A percentile compares a stretch with the other conserved stretches of the same genome.
Evolutionary conservation across 345 rosid genomes (phyloP).

Genomic region (Pistacia atlantica): DNA sequence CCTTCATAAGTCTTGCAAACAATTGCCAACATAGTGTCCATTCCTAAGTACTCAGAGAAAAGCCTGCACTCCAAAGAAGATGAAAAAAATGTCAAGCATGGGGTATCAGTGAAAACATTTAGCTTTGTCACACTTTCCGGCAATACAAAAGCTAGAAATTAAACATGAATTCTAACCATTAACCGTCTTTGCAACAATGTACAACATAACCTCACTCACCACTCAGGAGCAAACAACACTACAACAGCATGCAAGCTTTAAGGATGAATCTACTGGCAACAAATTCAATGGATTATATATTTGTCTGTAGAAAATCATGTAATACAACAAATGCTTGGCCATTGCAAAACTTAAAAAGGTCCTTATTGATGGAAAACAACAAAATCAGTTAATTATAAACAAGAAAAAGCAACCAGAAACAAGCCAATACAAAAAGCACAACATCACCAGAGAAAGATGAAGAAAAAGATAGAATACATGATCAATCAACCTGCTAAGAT

Average conservation of each 20-base stretch:
- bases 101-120: slow-evolving; percentile 7
- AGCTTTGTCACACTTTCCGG: neutral
- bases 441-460: slow-evolving; percentile 5
- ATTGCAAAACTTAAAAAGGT: neutral
- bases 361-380: neutral
- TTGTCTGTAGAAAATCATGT: neutral
- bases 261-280: neutral
- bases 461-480: slow-evolving; percentile 10
- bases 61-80: slow-evolving; percentile 43
- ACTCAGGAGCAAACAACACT: neutral
- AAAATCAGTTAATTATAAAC: neutral
- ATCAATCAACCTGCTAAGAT: slow-evolving; percentile 70
- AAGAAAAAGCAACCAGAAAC: neutral
- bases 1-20: slow-evolving; percentile 68
- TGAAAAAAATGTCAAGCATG: slow-evolving; percentile 18
- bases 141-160: neutral
- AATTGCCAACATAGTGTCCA: slow-evolving; percentile 74
- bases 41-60: slow-evolving; percentile 79
- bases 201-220: slow-evolving; percentile 5
- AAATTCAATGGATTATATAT: neutral
- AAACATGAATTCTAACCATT: neutral
- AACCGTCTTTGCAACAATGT: neutral
- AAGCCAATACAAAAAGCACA: slow-evolving; percentile 3
- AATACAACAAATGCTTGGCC: neutral
- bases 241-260: neutral